A percentile compares a stretch with the other conserved stretches of the same genome.
Evolutionary conservation across 2,329 filamentous ascomycete genomes (phyloP).

Genomic region (Furcasterigmium sp.): DNA sequence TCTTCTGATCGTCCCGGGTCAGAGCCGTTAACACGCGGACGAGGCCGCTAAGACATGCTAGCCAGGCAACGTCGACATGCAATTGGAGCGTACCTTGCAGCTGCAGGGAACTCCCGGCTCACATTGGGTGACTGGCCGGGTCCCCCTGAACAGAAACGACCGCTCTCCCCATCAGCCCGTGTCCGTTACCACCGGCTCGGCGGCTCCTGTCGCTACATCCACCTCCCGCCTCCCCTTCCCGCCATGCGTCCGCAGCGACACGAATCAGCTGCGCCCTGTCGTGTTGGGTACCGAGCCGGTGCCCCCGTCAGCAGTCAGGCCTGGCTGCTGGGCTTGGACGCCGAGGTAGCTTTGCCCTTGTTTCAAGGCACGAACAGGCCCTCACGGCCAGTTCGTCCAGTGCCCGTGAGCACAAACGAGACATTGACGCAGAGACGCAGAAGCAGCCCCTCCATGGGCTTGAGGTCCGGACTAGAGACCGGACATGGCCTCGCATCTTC

Average conservation of each 20-base stretch:
- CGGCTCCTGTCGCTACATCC: neutral
- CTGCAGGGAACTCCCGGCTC: slow-evolving; percentile 9
- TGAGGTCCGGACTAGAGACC: too few species aligned
- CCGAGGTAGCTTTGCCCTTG: too few species aligned
- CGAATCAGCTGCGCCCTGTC: neutral
- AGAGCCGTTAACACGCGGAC: slow-evolving; percentile 6
- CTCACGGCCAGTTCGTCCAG: too few species aligned
- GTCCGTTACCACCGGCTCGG: neutral
- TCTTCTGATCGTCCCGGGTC: slow-evolving; percentile 13
- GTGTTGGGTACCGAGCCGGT: neutral
- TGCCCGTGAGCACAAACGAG: too few species aligned
- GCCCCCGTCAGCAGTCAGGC: too few species aligned
- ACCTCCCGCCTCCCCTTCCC: neutral
- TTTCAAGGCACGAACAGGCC: too few species aligned
- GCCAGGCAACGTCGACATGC: neutral
- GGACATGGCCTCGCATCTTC: too few species aligned
- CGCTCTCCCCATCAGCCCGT: neutral
- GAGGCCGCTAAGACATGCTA: slow-evolving; percentile 4
- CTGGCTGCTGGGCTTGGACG: too few species aligned
- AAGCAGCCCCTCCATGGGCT: too few species aligned
- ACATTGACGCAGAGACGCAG: too few species aligned
- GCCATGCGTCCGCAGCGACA: neutral
- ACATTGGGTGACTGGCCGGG: too few species aligned
- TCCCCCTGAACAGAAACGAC: neutral
- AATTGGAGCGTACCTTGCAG: slow-evolving; percentile 13